Conservation (phyloP, 139 green algal species). For the Chlamydomonas eustigma region DNA sequence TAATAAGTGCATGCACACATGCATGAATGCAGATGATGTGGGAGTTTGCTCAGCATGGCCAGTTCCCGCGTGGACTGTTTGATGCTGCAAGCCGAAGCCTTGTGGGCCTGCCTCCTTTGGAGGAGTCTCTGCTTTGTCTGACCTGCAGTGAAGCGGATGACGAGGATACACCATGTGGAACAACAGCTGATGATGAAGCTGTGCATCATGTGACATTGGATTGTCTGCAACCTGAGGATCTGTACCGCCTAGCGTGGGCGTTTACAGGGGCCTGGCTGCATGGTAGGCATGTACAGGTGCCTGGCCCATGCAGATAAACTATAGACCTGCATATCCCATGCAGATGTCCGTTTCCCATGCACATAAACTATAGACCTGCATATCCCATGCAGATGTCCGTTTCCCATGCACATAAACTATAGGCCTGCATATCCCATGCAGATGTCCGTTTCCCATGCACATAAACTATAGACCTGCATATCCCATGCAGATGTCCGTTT, state of each 20-base stretch:
- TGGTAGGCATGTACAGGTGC: neutral
- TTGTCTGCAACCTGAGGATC: neutral
- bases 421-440: too few relatives aligned
- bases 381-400: neutral
- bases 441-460: too few relatives aligned
- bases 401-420: too few relatives aligned
- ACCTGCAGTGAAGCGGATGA: neutral
- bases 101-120: neutral
- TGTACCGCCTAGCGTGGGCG: conserved; percentile 10
- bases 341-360: too few relatives aligned
- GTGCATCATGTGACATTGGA: neutral
- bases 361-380: too few relatives aligned
- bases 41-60: neutral
- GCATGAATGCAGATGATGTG: neutral
- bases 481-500: too few relatives aligned
- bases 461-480: too few relatives aligned
- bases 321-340: too few relatives aligned
- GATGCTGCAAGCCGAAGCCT: neutral
- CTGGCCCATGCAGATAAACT: too few relatives aligned
- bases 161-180: neutral
- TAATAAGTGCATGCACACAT: too few relatives aligned
- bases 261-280: neutral
- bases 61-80: neutral
- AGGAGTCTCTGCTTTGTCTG: neutral
- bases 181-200: neutral